Percentiles rank a stretch among this genome's conserved stretches.
Conservation (phyloP, 208 protist species). For the Trypanosoma melophagium region DNA sequence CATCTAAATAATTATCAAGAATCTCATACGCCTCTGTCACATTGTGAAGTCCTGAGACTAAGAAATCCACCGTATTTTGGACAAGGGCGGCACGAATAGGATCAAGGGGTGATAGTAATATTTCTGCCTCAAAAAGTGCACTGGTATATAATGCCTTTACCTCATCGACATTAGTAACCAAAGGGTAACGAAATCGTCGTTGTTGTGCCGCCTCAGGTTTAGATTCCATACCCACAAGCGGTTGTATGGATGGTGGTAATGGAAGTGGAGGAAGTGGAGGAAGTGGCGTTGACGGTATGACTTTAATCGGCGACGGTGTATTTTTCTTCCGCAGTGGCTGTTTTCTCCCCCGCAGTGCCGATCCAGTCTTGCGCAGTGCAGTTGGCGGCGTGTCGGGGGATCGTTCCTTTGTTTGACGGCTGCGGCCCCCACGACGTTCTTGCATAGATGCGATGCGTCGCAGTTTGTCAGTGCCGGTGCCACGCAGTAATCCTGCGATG, state of each 20-base stretch:
- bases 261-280: neutral
- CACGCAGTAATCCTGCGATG: slow-evolving; percentile 48
- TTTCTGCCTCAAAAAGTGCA: slow-evolving; percentile 60
- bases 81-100: slow-evolving; percentile 80
- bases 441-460: slow-evolving; percentile 15
- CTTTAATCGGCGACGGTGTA: neutral
- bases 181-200: slow-evolving; percentile 61
- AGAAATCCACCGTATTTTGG: slow-evolving; percentile 70
- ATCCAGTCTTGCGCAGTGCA: neutral
- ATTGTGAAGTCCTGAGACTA: slow-evolving; percentile 24
- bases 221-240: no score
- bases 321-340: slow-evolving; percentile 21
- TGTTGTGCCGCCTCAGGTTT: slow-evolving; percentile 35
- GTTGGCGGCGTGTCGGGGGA: neutral
- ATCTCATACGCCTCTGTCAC: slow-evolving; percentile 36
- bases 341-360: neutral
- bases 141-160: slow-evolving; percentile 62
- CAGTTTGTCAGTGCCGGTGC: slow-evolving; percentile 28
- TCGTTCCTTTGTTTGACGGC: neutral
- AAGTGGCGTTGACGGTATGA: neutral
- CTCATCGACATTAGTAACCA: slow-evolving; percentile 49
- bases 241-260: neutral
- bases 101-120: slow-evolving; percentile 80
- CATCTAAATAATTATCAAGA: slow-evolving; percentile 56
- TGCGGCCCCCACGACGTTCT: neutral